phyloP scores from a whole-genome alignment of 2,329 filamentous ascomycete genomes.

The Helicocarpus griseus region DNA sequence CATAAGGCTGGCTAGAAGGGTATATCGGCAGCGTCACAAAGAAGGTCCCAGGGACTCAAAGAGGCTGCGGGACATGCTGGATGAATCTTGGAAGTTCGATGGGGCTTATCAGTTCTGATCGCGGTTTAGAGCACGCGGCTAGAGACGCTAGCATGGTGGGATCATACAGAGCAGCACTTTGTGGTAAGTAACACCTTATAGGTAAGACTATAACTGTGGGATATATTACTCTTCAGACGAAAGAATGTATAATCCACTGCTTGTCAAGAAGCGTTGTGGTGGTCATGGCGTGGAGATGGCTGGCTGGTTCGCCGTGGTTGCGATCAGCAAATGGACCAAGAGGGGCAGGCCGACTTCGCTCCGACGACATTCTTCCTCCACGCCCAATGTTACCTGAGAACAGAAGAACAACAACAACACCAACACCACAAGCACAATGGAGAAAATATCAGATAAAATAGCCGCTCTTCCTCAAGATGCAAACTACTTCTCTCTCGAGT shows the following conservation, averaged over 20 bases:
- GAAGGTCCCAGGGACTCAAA: too few relatives aligned
- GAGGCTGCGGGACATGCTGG: too few relatives aligned
- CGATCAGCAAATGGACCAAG: background rate
- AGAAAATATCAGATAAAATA: slow-evolving; percentile 93
- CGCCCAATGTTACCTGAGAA: background rate
- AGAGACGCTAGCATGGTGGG: too few relatives aligned
- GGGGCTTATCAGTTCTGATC: too few relatives aligned
- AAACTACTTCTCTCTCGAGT: slow-evolving; percentile 93
- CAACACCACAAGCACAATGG: slow-evolving; percentile 21
- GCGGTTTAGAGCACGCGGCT: too few relatives aligned
- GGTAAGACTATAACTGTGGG: too few relatives aligned
- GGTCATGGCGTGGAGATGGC: background rate
- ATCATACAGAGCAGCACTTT: background rate
- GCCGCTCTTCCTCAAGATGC: slow-evolving; percentile 72
- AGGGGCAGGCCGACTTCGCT: background rate
- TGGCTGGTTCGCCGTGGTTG: background rate
- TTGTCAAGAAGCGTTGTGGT: background rate
- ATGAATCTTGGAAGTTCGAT: too few relatives aligned
- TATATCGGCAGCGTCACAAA: too few relatives aligned
- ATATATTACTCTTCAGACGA: too few relatives aligned
- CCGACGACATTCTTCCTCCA: background rate
- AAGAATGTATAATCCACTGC: too few relatives aligned
- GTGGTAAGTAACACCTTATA: too few relatives aligned
- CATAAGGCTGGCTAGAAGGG: too few relatives aligned
- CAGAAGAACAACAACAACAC: background rate